These are phyloP conservation scores for Xylariaceae sp. DNA, from an alignment of 2,329 filamentous ascomycete species.

Conservation along the genomic window DNA sequence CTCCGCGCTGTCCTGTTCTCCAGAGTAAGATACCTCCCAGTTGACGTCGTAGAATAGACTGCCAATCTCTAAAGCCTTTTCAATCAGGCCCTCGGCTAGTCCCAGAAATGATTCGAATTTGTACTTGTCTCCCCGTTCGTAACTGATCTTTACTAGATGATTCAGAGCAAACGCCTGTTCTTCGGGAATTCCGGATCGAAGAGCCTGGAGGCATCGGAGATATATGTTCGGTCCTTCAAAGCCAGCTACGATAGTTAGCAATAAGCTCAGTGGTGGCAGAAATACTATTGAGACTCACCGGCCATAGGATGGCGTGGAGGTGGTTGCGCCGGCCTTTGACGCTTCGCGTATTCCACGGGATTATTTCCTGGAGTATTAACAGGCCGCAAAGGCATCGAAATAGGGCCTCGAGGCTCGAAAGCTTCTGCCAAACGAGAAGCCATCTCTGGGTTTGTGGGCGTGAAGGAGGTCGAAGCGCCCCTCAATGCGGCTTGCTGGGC, in stretches of 20 bases:
- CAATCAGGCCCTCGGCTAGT: conserved; percentile 80
- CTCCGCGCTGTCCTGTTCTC: conserved; percentile 48
- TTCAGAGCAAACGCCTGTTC: conserved; percentile 93
- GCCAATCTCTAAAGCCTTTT: conserved; percentile 76
- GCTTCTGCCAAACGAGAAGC: conserved; percentile 58
- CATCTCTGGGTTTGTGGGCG: conserved; percentile 51
- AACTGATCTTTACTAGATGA: conserved; percentile 92
- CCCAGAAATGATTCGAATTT: conserved; percentile 89
- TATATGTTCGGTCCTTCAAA: conserved; percentile 87
- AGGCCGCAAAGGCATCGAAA: conserved; percentile 65
- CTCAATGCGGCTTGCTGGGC: conserved; percentile 27
- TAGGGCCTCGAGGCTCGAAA: conserved; percentile 63
- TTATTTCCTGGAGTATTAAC: conserved; percentile 74
- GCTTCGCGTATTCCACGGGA: conserved; percentile 61
- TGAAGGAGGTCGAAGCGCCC: conserved; percentile 39
- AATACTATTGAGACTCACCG: conserved; percentile 42
- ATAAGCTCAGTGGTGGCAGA: no score
- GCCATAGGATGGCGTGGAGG: conserved; percentile 54
- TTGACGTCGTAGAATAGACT: conserved; percentile 75
- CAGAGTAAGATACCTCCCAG: conserved; percentile 72
- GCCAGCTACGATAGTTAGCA: conserved; percentile 37
- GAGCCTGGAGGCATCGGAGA: conserved; percentile 75
- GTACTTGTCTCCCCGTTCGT: conserved; percentile 91
- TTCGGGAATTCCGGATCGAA: conserved; percentile 72
- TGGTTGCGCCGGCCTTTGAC: conserved; percentile 43